Conservation (phyloP, 2,329 filamentous ascomycete species). For the Hymenoscyphus linearis region DNA sequence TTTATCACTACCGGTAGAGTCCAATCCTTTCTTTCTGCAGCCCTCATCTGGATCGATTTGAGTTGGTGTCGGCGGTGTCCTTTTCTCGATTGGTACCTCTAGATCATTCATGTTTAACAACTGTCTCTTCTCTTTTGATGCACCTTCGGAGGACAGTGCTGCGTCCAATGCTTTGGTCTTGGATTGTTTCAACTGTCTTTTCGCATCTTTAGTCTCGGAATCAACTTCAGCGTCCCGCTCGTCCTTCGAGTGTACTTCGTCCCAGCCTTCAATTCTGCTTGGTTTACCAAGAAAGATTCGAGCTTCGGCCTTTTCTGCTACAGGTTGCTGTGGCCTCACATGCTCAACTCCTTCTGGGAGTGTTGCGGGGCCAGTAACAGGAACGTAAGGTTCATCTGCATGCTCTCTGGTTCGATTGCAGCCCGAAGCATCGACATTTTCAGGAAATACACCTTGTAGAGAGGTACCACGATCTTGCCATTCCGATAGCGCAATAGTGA, state of each 20-base stretch:
- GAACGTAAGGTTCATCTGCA: neutral
- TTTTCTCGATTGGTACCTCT: neutral
- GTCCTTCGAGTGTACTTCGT: conserved; percentile 12
- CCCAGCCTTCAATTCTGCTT: conserved; percentile 23
- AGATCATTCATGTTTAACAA: neutral
- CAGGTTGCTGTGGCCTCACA: conserved; percentile 19
- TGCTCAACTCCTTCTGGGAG: conserved; percentile 17
- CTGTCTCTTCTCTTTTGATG: too few species aligned
- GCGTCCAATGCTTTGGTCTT: too few species aligned
- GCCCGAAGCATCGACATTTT: conserved; percentile 70
- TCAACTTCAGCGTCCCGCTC: too few species aligned
- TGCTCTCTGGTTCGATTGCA: conserved; percentile 48
- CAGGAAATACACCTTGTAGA: conserved; percentile 76
- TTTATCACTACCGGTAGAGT: conserved; percentile 44
- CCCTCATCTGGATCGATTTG: conserved; percentile 31
- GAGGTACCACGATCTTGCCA: conserved; percentile 64
- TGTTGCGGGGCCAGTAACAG: conserved; percentile 2
- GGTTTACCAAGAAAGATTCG: conserved; percentile 26
- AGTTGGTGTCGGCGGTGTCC: conserved; percentile 2
- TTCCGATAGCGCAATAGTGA: conserved; percentile 73
- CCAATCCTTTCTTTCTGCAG: conserved; percentile 57
- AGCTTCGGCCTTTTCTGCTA: conserved; percentile 25
- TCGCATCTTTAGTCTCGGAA: neutral
- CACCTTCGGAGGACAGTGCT: too few species aligned
- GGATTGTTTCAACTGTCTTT: neutral